Evolutionary conservation across 495 filamentous ascomycete species (phyloP).

Genomic region (Xylaria grammica): DNA sequence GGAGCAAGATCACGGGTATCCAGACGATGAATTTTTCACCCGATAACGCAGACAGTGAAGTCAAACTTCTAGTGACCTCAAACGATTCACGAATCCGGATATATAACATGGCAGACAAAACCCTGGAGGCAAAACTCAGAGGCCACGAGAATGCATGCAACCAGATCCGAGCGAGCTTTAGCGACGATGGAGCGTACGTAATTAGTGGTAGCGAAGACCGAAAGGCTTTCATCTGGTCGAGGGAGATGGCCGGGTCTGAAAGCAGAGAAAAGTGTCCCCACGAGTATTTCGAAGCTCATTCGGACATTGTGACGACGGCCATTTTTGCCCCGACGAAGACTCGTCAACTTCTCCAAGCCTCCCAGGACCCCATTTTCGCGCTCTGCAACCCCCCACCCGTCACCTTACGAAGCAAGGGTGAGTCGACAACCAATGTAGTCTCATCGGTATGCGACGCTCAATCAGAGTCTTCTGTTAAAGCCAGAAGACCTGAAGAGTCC

Average conservation of each 20-base stretch:
- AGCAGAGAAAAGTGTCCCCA: slow-evolving; percentile 78
- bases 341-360: slow-evolving; percentile 74
- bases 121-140: slow-evolving; percentile 85
- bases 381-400: slow-evolving; percentile 95
- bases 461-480: slow-evolving; percentile 39
- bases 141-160: slow-evolving; percentile 91
- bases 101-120: slow-evolving; percentile 85
- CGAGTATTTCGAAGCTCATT: slow-evolving; percentile 90
- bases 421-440: slow-evolving; percentile 51
- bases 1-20: slow-evolving; percentile 96
- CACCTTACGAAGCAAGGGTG: slow-evolving; percentile 76
- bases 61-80: slow-evolving; percentile 88
- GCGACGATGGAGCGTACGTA: slow-evolving; percentile 84
- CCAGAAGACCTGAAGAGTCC: slow-evolving; percentile 54
- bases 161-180: slow-evolving; percentile 89
- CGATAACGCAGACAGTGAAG: slow-evolving; percentile 65
- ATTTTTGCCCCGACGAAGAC: slow-evolving; percentile 82
- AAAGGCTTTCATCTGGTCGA: slow-evolving; percentile 87
- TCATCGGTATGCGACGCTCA: slow-evolving; percentile 38
- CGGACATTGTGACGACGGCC: slow-evolving; percentile 84
- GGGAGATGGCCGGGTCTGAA: slow-evolving; percentile 62
- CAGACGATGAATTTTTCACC: slow-evolving; percentile 70
- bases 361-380: slow-evolving; percentile 92
- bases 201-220: slow-evolving; percentile 94
- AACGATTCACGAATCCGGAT: slow-evolving; percentile 95